phyloP scores from a whole-genome alignment of 2,329 filamentous ascomycete species.

The Microdochium paspali region DNA sequence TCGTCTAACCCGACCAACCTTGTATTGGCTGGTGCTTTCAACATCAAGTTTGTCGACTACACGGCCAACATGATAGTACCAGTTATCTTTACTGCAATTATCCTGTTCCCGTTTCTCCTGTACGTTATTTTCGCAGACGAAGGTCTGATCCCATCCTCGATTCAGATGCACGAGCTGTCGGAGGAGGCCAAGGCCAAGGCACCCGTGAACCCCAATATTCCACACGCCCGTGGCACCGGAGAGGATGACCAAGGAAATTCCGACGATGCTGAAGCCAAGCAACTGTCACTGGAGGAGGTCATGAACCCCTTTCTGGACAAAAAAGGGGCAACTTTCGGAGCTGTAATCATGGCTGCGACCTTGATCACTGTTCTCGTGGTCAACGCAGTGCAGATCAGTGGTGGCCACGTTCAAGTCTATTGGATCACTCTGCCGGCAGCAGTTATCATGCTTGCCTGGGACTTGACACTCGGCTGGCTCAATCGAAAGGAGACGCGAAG shows the following conservation, averaged over 20 bases:
- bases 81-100: constrained; percentile 55
- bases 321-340: constrained; percentile 53
- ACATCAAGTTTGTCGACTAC: constrained; percentile 63
- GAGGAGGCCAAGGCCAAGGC: constrained; percentile 42
- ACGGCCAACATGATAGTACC: constrained; percentile 73
- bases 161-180: constrained; percentile 59
- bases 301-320: constrained; percentile 68
- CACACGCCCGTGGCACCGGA: constrained; percentile 46
- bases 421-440: constrained; percentile 63
- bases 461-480: constrained; percentile 54
- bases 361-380: constrained; percentile 56
- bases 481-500: constrained; percentile 52
- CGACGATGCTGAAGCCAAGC: constrained; percentile 41
- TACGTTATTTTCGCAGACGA: constrained; percentile 60
- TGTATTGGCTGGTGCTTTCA: constrained; percentile 62
- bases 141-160: constrained; percentile 52
- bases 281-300: constrained; percentile 59
- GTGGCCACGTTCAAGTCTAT: constrained; percentile 48
- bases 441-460: constrained; percentile 59
- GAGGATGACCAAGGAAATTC: constrained; percentile 35
- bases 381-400: constrained; percentile 48
- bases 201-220: constrained; percentile 66
- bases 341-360: constrained; percentile 55
- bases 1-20: constrained; percentile 73
- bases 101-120: constrained; percentile 60